Evolutionary conservation across 441 rosid species (phyloP).

Genomic region (Pelargonium myrrhifolium): DNA sequence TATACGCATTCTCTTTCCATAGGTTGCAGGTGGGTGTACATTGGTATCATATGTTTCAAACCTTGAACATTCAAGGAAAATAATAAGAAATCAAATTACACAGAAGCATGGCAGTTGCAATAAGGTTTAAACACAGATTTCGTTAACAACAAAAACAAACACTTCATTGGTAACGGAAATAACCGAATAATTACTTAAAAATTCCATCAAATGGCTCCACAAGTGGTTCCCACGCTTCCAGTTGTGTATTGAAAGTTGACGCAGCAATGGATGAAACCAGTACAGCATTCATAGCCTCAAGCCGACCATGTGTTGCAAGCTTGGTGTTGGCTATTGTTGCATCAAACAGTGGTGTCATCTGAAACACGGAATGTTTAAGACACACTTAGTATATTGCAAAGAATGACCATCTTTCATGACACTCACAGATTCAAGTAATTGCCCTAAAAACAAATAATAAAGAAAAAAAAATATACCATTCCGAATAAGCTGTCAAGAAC

Average conservation of each 20-base stretch:
- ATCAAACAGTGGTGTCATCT: conserved; percentile 96
- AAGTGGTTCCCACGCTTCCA: conserved; percentile 99
- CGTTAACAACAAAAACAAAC: neutral
- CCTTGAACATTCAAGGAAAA: conserved; percentile 32
- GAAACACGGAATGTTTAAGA: conserved; percentile 32
- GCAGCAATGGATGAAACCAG: conserved; percentile 93
- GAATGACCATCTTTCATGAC: neutral
- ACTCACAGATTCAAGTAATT: neutral
- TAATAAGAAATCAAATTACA: conserved; percentile 17
- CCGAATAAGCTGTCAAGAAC: conserved; percentile 85
- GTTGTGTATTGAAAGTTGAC: conserved; percentile 84
- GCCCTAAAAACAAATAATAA: neutral
- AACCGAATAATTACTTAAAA: conserved; percentile 61
- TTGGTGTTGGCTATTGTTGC: conserved; percentile 84
- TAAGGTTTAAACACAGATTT: neutral
- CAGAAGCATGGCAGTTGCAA: neutral
- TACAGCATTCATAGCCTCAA: conserved; percentile 97
- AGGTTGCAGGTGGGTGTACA: conserved; percentile 45
- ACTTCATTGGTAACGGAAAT: conserved; percentile 10
- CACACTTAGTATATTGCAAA: conserved; percentile 9
- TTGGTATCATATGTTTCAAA: conserved; percentile 80
- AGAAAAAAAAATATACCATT: conserved; percentile 44
- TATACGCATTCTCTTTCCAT: conserved; percentile 78
- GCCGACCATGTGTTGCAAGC: conserved; percentile 90
- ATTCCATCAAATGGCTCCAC: conserved; percentile 99